Percentiles rank a stretch among this genome's conserved stretches.
These are phyloP conservation scores for Pythium chondricola DNA, from an alignment of 352 stramenopile genomes.

Conservation along the genomic window DNA sequence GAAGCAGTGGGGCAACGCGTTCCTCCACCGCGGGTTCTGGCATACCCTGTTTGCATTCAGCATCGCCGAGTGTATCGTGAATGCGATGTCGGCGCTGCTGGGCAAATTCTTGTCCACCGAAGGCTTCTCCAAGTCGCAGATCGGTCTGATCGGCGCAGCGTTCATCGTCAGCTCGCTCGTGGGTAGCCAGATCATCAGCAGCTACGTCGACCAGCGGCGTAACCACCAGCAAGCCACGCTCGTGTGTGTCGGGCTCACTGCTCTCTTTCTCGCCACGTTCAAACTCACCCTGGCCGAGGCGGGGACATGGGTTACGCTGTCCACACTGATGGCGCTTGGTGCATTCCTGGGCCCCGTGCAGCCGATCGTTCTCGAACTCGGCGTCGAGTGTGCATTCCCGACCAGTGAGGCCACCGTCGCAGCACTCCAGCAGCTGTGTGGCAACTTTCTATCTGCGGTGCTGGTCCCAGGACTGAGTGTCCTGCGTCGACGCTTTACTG, in stretches of 20 bases:
- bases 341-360: conserved; percentile 58
- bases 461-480: conserved; percentile 45
- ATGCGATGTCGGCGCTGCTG: conserved; percentile 63
- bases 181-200: conserved; percentile 58
- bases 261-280: conserved; percentile 33
- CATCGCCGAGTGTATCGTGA: conserved; percentile 59
- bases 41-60: conserved; percentile 59
- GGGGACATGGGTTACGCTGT: conserved; percentile 33
- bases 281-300: conserved; percentile 32
- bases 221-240: conserved; percentile 57
- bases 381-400: conserved; percentile 66
- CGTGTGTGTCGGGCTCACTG: conserved; percentile 46
- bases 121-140: conserved; percentile 54
- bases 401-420: conserved; percentile 73
- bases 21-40: conserved; percentile 55
- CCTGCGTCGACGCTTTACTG: conserved; percentile 28
- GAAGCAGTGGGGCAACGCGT: conserved; percentile 59
- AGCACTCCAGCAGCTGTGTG: conserved; percentile 68
- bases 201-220: conserved; percentile 51
- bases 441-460: conserved; percentile 67
- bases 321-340: conserved; percentile 38
- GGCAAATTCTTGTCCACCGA: conserved; percentile 61
- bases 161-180: conserved; percentile 72
- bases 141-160: conserved; percentile 54
- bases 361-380: conserved; percentile 61